phyloP scores from a whole-genome alignment of 2,329 filamentous ascomycete genomes.

The Exophiala calicioides region DNA sequence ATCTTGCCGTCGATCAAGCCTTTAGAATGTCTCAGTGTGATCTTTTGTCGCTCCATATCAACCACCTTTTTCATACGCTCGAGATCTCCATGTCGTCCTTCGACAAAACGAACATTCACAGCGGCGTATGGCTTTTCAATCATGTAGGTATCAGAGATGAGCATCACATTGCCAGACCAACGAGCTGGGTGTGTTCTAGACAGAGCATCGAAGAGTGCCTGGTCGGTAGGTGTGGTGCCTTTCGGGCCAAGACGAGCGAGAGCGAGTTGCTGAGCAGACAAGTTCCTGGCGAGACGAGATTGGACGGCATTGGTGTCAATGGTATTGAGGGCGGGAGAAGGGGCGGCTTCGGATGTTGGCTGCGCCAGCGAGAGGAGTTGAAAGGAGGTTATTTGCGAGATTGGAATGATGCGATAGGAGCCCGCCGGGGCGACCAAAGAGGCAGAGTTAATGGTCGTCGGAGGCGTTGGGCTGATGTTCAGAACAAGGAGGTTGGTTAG shows the following conservation, averaged over 20 bases:
- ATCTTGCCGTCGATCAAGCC: constrained; percentile 25
- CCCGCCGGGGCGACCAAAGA: constrained; percentile 44
- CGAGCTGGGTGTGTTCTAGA: constrained; percentile 61
- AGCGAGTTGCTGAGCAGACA: constrained; percentile 58
- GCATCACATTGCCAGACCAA: constrained; percentile 61
- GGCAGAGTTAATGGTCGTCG: constrained; percentile 36
- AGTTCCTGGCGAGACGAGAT: constrained; percentile 56
- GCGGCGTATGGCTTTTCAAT: constrained; percentile 60
- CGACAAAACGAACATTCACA: constrained; percentile 53
- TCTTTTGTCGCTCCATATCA: constrained; percentile 52
- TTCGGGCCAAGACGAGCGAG: constrained; percentile 59
- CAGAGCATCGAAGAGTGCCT: constrained; percentile 65
- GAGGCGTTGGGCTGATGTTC: constrained; percentile 53
- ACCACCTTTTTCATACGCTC: constrained; percentile 52
- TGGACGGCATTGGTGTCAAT: constrained; percentile 58
- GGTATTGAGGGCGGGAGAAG: constrained; percentile 48
- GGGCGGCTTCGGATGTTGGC: constrained; percentile 42
- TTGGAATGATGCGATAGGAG: constrained; percentile 62
- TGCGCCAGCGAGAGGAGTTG: constrained; percentile 52
- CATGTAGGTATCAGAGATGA: constrained; percentile 62
- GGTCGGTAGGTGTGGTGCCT: constrained; percentile 61
- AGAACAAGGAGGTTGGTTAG: constrained; percentile 63
- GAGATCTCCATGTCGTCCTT: constrained; percentile 44
- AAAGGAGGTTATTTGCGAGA: constrained; percentile 60
- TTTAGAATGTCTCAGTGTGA: constrained; percentile 31